Conservation (phyloP, 257 asterid species). For the Linderniella brevidens region DNA sequence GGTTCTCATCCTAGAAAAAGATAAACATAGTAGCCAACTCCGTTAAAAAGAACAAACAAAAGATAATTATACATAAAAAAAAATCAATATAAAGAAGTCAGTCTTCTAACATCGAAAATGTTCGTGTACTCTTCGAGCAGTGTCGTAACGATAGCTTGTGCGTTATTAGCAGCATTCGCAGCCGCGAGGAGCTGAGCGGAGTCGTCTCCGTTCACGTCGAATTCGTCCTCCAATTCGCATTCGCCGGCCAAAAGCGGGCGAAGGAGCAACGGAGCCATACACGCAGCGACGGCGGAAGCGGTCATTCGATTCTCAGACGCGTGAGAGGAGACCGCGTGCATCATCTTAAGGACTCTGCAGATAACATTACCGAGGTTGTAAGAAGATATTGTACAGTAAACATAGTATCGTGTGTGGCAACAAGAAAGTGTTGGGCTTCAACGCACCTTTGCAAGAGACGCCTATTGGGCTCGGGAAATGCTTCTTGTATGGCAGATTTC, state of each 20-base stretch:
- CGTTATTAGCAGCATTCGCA: slow-evolving; percentile 95
- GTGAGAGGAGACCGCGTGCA: slow-evolving; percentile 72
- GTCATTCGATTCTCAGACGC: slow-evolving; percentile 90
- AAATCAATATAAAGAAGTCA: no score
- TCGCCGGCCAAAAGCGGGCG: slow-evolving; percentile 98
- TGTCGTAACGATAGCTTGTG: slow-evolving; percentile 70
- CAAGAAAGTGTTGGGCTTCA: neutral
- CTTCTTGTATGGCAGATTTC: slow-evolving; percentile 71
- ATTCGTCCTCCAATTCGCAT: slow-evolving; percentile 86
- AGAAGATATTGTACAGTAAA: no score
- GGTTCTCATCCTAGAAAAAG: slow-evolving; percentile 53
- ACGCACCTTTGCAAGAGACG: slow-evolving; percentile 32
- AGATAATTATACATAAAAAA: no score
- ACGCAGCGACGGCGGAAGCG: slow-evolving; percentile 90
- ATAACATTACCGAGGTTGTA: slow-evolving; percentile 10
- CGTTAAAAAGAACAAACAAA: no score
- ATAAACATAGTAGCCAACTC: no score
- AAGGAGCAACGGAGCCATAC: slow-evolving; percentile 97
- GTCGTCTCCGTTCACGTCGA: slow-evolving; percentile 68
- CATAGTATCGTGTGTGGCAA: no score
- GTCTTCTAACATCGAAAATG: slow-evolving; percentile 54
- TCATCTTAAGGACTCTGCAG: slow-evolving; percentile 80
- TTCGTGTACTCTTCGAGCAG: slow-evolving; percentile 87
- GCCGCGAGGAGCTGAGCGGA: slow-evolving; percentile 98
- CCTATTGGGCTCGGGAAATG: slow-evolving; percentile 96